phyloP scores from a whole-genome alignment of 805 yeast genomes.

The Candida ipomoeae region DNA sequence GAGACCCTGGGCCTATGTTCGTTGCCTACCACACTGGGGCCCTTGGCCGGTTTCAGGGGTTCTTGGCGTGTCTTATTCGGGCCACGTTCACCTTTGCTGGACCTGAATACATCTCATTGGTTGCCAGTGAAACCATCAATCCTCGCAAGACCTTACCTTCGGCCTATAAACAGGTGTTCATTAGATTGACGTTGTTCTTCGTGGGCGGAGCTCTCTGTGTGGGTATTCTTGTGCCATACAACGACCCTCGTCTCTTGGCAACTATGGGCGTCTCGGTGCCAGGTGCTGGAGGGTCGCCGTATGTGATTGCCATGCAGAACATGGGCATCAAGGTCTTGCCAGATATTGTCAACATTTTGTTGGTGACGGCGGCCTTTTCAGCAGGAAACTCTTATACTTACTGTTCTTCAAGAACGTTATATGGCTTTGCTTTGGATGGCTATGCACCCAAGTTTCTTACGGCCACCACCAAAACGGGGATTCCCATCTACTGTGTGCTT shows the following conservation, averaged over 20 bases:
- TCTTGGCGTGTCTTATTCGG: constrained; percentile 59
- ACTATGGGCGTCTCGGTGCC: constrained; percentile 57
- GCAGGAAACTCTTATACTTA: constrained; percentile 80
- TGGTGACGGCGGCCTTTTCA: constrained; percentile 71
- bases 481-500: constrained; percentile 44
- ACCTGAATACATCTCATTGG: constrained; percentile 80
- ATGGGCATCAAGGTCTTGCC: constrained; percentile 66
- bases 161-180: constrained; percentile 73
- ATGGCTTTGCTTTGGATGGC: constrained; percentile 68
- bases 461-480: constrained; percentile 43
- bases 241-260: constrained; percentile 53
- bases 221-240: constrained; percentile 69
- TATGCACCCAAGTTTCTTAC: constrained; percentile 70
- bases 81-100: constrained; percentile 83
- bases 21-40: constrained; percentile 38
- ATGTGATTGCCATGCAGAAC: constrained; percentile 72
- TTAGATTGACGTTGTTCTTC: constrained; percentile 63
- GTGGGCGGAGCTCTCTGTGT: constrained; percentile 73
- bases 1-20: constrained; percentile 18
- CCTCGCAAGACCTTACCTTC: constrained; percentile 73
- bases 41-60: constrained; percentile 68
- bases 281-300: constrained; percentile 82
- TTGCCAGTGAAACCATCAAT: constrained; percentile 74
- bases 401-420: constrained; percentile 71
- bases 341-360: constrained; percentile 72